Conservation (phyloP, 805 yeast genomes). For the Wickerhamomyces hampshirensis region DNA sequence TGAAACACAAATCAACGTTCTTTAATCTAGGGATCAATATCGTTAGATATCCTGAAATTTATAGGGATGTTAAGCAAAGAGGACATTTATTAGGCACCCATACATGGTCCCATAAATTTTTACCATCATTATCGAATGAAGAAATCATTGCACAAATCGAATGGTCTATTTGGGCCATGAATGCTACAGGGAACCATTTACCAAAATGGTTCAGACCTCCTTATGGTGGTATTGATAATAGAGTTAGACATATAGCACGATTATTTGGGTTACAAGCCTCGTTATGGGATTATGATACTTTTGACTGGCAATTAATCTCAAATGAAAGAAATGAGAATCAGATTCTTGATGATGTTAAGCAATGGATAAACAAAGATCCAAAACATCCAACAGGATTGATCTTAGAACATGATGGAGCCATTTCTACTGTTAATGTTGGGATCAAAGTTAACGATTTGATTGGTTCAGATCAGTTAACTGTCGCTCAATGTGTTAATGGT, state of each 20-base stretch:
- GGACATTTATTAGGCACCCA: constrained; percentile 88
- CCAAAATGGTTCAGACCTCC: constrained; percentile 98
- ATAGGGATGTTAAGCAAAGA: constrained; percentile 43
- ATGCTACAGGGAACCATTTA: constrained; percentile 80
- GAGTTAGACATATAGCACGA: constrained; percentile 73
- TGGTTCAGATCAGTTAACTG: constrained; percentile 63
- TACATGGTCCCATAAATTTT: constrained; percentile 87
- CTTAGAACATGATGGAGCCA: constrained; percentile 79
- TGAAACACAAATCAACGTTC: constrained; percentile 63
- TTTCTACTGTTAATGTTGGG: constrained; percentile 64
- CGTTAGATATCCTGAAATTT: constrained; percentile 70
- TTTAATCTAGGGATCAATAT: constrained; percentile 83
- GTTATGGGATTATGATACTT: constrained; percentile 87
- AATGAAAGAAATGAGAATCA: constrained; percentile 46
- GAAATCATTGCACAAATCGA: constrained; percentile 82
- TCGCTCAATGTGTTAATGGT: constrained; percentile 48
- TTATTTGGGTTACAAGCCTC: constrained; percentile 86
- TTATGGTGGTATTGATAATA: constrained; percentile 88
- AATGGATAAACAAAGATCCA: constrained; percentile 39
- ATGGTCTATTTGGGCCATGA: constrained; percentile 98
- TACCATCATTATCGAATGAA: constrained; percentile 75
- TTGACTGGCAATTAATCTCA: constrained; percentile 78
- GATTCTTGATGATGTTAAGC: constrained; percentile 49
- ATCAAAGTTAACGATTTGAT: constrained; percentile 51
- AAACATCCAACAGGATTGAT: constrained; percentile 52